Evolutionary conservation across 176 grass and related monocot species (phyloP), one percentile per base, ranked within the genome.

Genomic region (Avena eriantha): DNA sequence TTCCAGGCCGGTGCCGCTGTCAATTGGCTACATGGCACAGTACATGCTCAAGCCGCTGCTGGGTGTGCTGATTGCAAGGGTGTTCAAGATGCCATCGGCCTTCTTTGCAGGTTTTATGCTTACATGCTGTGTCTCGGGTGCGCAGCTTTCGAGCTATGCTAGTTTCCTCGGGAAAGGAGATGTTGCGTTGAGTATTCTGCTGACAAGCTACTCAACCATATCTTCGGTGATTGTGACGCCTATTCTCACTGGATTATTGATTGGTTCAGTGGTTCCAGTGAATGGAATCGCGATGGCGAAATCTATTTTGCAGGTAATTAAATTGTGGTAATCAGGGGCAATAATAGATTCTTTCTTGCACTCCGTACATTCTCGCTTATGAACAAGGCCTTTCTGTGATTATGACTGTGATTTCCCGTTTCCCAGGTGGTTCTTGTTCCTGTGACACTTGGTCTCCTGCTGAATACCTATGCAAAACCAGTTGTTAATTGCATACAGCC

Each of bases 51-150:
- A 98, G 89, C 95, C 95, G 26, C 26, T 92, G 45, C 63, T 98
- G 51, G 95, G 95, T 2, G 59, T 98, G 77, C 43, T 98, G 45
- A 92, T 98, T 80, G 93, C 95, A 17, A 98, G 83, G 79, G 76
- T 78, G 23, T 98, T 95, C 43, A 88, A 82, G 83, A 82, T 91
- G 68, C 93, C 93, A 48, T 82, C 92, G 1, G 72, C 77, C 4
- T 98, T 95, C 83, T 98, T 93, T 45, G 91, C 95, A 0, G 95
- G 95, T 49, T 98, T 98, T n/a, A 81, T 98, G 61, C 95, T 98
- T 60, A 95, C 87, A 5, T 98, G 93, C 78, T 98, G 93, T 31
- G 93, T 98, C 56, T 86, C 95, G 0, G 95, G 95, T 19, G 95
- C 95, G 50, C 95, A 95, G 60, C 86, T 98, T 69, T 95, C 95